Conservation (phyloP, 768 basidiomycete species). For the Gymnopilus dilepis region DNA sequence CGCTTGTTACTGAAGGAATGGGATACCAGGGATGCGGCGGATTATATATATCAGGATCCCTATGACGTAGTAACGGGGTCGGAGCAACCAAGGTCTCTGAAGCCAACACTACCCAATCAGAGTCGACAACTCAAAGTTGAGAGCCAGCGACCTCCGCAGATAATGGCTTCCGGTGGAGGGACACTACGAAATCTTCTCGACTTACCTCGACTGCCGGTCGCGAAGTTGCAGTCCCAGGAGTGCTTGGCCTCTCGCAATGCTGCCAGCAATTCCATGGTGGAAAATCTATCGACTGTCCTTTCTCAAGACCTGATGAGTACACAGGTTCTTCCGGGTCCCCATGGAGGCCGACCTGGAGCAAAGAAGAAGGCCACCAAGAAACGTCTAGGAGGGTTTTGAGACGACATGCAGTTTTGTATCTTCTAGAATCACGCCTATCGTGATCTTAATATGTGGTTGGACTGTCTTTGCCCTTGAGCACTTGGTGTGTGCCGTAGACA, state of each 20-base stretch:
- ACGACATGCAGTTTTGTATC: background rate
- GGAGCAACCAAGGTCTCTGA: background rate
- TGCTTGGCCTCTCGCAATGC: conserved; percentile 4
- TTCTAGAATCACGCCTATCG: too few relatives aligned
- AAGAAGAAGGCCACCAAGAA: conserved; percentile 71
- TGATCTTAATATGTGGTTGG: too few relatives aligned
- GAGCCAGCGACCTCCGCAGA: conserved; percentile 20
- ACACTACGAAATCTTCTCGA: conserved; percentile 6
- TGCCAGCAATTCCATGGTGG: too few relatives aligned
- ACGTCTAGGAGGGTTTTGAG: conserved; percentile 76
- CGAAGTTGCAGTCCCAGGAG: conserved; percentile 21
- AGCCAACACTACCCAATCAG: conserved; percentile 1
- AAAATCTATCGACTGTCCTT: conserved; percentile 1
- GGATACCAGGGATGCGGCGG: conserved; percentile 60
- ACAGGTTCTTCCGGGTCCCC: conserved; percentile 72
- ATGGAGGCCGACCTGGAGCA: conserved; percentile 61
- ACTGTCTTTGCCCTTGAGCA: background rate
- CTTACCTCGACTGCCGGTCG: conserved; percentile 7
- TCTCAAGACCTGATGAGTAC: conserved; percentile 62
- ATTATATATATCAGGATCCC: conserved; percentile 59
- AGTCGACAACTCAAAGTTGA: background rate
- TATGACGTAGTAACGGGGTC: conserved; percentile 40
- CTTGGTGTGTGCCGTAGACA: too few relatives aligned
- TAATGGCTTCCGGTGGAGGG: conserved; percentile 22
- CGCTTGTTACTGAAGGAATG: conserved; percentile 72